Evolutionary conservation across 257 asterid genomes (phyloP), one percentile per base, ranked within the genome.

Genomic region (Solanum ossicruentum): DNA sequence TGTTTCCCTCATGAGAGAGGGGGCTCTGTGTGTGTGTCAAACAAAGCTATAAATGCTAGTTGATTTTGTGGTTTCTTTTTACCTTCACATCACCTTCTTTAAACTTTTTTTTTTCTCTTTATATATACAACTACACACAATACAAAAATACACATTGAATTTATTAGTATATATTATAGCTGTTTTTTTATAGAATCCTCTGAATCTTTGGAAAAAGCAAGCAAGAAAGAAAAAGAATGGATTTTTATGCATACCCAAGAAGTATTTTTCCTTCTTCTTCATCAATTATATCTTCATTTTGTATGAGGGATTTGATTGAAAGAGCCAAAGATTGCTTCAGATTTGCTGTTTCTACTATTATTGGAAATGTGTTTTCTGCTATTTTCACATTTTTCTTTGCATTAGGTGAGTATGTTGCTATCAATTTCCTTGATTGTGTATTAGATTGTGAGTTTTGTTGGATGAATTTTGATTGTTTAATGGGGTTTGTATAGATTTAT

Each of bases 361-460:
- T 93, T 52, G 98, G 95, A 70, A 93, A 92, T 90, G 91, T 93
- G 75, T 92, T 94, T 88, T 94, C 98, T 26, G 95, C 95, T 26
- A 85, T 94, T 88, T 89, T 94, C 85, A 94, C 98, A 18, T 93
- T 93, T 84, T 90, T 92, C 94, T 93, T 94, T 85, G 95, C 98
- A 52, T 80, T 90, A 81, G 95, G 98, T 94, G 61, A 85, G 91
- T 86, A 5, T 57, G 17, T 61, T 63, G 10, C 47, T 47, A 16
- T 47, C 26, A 45, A 2, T 82, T 9, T 36, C 41, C 4, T 36
- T 36, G 41, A 36, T 36, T 78, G 45, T 26, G 11, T 77, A 5
- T 28, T 11, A 52, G 7, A 47, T 75, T 75, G 9, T 13, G 45
- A 26, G 7, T 49, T 47, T 18, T 9, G 11, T 20, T 43, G 45